Evolutionary conservation across 2,329 filamentous ascomycete genomes (phyloP), one percentile per base, ranked within the genome.

Genomic region (Exophiala spinifera): DNA sequence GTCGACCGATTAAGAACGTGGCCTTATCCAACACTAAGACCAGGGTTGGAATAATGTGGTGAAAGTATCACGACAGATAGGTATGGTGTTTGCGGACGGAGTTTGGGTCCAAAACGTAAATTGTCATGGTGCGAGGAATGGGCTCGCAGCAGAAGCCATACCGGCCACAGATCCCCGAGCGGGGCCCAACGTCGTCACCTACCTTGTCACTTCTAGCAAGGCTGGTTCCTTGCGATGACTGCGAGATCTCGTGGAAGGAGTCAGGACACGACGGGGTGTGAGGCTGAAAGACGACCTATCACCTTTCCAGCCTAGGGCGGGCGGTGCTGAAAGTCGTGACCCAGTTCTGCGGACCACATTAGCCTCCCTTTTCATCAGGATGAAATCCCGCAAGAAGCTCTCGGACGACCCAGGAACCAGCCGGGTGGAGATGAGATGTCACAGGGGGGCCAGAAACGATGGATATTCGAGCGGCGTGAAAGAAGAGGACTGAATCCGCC

Each of bases 21-120:
- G 58, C 55, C 58, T 55, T 46, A 57, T 37, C 15, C 23, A 43
- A 33, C 36, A 47, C 50, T 51, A 51, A 54, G 53, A 43, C 53
- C 46, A 52, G 43, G 36, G 49, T 45, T 53, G 45, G 34, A 52
- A 44, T 25, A 14, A 11, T 20, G 23, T 25, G 14, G 23, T 40
- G 33, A 49, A 33, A 28, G 48, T 7, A 46, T 42, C 20, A 40
- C 25, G 23, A 34, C 33, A 53, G 40, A 48, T 25, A 15, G 40
- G n/a, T 50, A 28, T 53, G 42, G 51, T 34, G 49, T 51, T 57
- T 43, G 51, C 47, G 43, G 40, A 39, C n/a, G 17, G 17, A 19
- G 17, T 21, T 46, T 54, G 59, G 59, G 59, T 61, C 59, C 55
- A 43, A 61, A 61, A 57, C 49, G 54, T 55, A 33, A 55, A 46